Percentiles rank a stretch among this genome's conserved stretches.
Conservation (phyloP, 2,329 filamentous ascomycete species). For the Claviceps quebecensis region DNA sequence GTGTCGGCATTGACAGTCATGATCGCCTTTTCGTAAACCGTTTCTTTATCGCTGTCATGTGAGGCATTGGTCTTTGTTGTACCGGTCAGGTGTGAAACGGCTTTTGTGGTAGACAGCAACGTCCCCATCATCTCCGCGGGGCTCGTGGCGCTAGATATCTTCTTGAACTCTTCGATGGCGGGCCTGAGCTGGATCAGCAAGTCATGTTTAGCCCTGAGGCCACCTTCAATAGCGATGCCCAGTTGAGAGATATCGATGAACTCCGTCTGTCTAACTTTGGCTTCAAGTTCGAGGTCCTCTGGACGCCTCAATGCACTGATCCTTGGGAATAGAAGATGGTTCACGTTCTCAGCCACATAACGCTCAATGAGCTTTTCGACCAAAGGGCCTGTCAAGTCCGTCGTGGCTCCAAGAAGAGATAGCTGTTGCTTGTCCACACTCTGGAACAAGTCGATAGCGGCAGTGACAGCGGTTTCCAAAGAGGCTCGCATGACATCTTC, state of each 20-base stretch:
- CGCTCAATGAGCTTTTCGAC: conserved; percentile 92
- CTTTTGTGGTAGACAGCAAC: conserved; percentile 67
- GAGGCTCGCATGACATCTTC: conserved; percentile 82
- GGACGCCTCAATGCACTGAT: conserved; percentile 62
- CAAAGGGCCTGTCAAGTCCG: conserved; percentile 78
- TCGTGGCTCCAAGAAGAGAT: conserved; percentile 80
- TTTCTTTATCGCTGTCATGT: conserved; percentile 14
- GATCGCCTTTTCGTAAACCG: conserved; percentile 36
- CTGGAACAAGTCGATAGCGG: conserved; percentile 91
- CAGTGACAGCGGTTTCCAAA: conserved; percentile 80
- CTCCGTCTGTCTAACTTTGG: conserved; percentile 84
- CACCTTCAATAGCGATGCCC: conserved; percentile 72
- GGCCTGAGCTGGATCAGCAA: conserved; percentile 61
- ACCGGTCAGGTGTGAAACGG: conserved; percentile 56
- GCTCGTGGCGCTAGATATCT: conserved; percentile 61
- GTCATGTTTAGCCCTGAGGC: conserved; percentile 64
- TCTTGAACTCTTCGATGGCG: conserved; percentile 80
- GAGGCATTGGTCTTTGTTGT: conserved; percentile 26
- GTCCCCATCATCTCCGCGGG: conserved; percentile 83
- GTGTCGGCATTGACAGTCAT: conserved; percentile 72
- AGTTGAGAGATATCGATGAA: conserved; percentile 90
- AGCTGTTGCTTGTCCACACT: conserved; percentile 91
- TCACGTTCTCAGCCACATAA: conserved; percentile 86
- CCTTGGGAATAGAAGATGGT: conserved; percentile 75
- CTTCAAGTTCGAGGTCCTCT: conserved; percentile 79